These are phyloP conservation scores for Mycosphaerella sp. DNA, from an alignment of 2,329 filamentous ascomycete species.

Conservation along the genomic window DNA sequence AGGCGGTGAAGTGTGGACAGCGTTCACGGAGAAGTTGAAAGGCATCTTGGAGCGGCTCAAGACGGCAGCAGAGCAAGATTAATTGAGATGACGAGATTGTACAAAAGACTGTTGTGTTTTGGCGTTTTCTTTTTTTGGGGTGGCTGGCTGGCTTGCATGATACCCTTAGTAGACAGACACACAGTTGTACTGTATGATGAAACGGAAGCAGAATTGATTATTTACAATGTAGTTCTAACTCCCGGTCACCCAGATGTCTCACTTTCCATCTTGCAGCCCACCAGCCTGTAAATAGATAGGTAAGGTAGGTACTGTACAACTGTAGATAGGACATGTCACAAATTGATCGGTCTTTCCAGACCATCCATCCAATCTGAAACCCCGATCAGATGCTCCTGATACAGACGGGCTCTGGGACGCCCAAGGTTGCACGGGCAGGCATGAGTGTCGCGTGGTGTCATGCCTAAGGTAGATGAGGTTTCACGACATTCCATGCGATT, in stretches of 20 bases:
- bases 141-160: not conserved
- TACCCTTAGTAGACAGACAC: not conserved
- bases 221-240: too few species aligned
- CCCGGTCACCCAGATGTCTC: not conserved
- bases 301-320: too few species aligned
- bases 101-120: not conserved
- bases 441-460: too few species aligned
- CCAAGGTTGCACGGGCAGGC: not conserved
- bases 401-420: too few species aligned
- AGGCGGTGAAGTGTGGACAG: conserved; percentile 41
- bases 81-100: not conserved
- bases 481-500: too few species aligned
- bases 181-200: not conserved
- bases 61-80: conserved; percentile 9
- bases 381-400: too few species aligned
- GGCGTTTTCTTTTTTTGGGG: too few species aligned
- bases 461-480: too few species aligned
- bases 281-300: too few species aligned
- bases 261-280: too few species aligned
- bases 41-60: conserved; percentile 42
- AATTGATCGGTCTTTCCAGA: not conserved
- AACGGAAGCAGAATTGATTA: not conserved
- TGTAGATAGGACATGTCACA: not conserved
- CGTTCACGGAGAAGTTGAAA: conserved; percentile 51
- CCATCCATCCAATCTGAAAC: too few species aligned